phyloP scores from a whole-genome alignment of 1,139 yeast genomes.

The Scheffersomyces insectosa region DNA sequence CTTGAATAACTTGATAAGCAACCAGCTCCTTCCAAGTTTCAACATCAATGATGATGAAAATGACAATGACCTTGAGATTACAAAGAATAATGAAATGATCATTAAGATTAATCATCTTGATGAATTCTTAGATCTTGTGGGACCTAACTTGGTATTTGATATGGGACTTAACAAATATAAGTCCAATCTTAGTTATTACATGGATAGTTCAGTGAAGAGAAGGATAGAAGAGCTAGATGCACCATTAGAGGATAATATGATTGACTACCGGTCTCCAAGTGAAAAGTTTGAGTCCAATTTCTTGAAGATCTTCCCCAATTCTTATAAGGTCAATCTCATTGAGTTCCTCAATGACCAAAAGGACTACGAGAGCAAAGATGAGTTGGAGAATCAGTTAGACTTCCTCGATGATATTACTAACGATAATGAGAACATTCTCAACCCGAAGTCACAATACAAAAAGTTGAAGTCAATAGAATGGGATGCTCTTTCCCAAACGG shows the following conservation, averaged over 20 bases:
- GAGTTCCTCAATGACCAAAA: slow-evolving; percentile 32
- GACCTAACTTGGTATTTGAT: slow-evolving; percentile 40
- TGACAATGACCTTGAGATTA: slow-evolving; percentile 32
- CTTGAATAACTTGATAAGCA: slow-evolving; percentile 27
- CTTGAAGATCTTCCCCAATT: slow-evolving; percentile 30
- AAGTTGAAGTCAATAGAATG: slow-evolving; percentile 33
- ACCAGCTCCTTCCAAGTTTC: slow-evolving; percentile 20
- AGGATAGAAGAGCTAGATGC: not conserved
- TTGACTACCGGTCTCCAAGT: slow-evolving; percentile 9
- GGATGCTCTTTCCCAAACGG: slow-evolving; percentile 30
- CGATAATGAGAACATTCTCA: slow-evolving; percentile 24
- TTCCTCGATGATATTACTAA: slow-evolving; percentile 42
- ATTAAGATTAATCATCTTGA: slow-evolving; percentile 27
- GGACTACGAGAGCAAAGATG: slow-evolving; percentile 19
- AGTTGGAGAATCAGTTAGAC: slow-evolving; percentile 33
- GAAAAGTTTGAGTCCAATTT: slow-evolving; percentile 20
- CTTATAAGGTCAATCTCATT: slow-evolving; percentile 32
- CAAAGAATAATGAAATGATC: slow-evolving; percentile 32
- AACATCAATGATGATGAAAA: slow-evolving; percentile 39
- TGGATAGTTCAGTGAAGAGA: not conserved
- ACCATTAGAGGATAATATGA: not conserved
- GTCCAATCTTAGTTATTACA: slow-evolving; percentile 12
- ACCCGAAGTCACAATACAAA: slow-evolving; percentile 30
- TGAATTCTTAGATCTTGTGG: slow-evolving; percentile 35
- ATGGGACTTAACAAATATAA: slow-evolving; percentile 27